These are phyloP conservation scores for Medicago truncatula DNA, from an alignment of 306 rosid species.

Conservation along the genomic window DNA sequence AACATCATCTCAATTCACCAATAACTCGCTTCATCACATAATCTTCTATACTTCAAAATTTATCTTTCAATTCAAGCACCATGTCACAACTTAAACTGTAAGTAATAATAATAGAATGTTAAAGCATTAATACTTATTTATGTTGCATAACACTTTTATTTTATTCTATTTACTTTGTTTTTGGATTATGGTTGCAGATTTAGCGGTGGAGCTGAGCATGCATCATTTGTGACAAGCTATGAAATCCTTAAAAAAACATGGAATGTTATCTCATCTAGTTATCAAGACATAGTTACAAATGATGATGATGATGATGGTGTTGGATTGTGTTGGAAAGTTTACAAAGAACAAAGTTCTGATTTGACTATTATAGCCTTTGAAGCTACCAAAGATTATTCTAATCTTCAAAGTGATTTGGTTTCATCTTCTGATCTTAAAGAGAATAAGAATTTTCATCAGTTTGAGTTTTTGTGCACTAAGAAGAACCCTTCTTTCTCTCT, in stretches of 20 bases:
- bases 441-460: constrained; percentile 30
- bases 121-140: no score
- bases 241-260: constrained; percentile 41
- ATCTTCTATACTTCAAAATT: no score
- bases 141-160: neutral
- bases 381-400: constrained; percentile 2
- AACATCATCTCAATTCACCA: neutral
- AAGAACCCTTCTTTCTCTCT: constrained; percentile 22
- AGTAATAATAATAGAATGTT: no score
- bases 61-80: no score
- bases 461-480: constrained; percentile 47
- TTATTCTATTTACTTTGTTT: neutral
- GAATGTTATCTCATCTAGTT: constrained; percentile 24
- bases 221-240: constrained; percentile 43
- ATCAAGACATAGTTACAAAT: neutral
- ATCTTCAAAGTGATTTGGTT: constrained; percentile 29
- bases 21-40: neutral
- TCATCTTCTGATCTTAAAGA: constrained; percentile 37
- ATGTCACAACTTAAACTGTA: no score
- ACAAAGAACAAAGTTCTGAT: neutral
- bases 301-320: no score
- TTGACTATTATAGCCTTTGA: constrained; percentile 51
- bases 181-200: constrained; percentile 47
- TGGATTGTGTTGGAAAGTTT: constrained; percentile 18
- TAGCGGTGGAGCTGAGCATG: constrained; percentile 61